Conservation (phyloP, 2,329 filamentous ascomycete species). For the Venturia nashicola region DNA sequence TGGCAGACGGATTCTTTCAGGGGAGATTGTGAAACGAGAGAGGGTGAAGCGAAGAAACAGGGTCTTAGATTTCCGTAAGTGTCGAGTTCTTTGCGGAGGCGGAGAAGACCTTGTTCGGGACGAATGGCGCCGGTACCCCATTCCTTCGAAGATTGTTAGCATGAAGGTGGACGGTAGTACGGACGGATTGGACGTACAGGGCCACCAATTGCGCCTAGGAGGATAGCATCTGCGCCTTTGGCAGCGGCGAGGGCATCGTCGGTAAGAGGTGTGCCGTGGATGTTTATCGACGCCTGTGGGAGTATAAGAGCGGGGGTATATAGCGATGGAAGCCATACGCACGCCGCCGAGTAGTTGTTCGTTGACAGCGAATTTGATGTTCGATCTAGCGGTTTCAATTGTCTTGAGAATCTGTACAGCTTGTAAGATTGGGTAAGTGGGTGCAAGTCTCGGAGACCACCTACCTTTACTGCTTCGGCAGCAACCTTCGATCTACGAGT, state of each 20-base stretch:
- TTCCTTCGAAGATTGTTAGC: constrained; percentile 42
- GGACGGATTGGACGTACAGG: constrained; percentile 40
- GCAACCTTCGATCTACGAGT: constrained; percentile 49
- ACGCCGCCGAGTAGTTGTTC: constrained; percentile 86
- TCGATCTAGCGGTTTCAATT: constrained; percentile 58
- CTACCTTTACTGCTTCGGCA: constrained; percentile 73
- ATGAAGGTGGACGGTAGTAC: not conserved
- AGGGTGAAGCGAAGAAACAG: constrained; percentile 87
- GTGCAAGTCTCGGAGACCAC: constrained; percentile 6
- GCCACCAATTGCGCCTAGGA: constrained; percentile 90
- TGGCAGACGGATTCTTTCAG: constrained; percentile 76
- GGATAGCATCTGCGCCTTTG: constrained; percentile 75
- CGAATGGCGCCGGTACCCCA: constrained; percentile 84
- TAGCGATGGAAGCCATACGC: constrained; percentile 30
- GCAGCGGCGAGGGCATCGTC: constrained; percentile 72
- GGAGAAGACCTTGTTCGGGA: constrained; percentile 84
- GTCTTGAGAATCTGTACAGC: constrained; percentile 57
- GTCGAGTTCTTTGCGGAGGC: constrained; percentile 82
- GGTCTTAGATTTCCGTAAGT: constrained; percentile 93
- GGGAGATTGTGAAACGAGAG: constrained; percentile 72
- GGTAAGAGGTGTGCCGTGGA: constrained; percentile 64
- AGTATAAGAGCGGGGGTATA: not conserved
- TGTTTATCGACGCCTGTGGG: constrained; percentile 73
- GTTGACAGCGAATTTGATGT: constrained; percentile 76
- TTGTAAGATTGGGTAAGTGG: not conserved